phyloP scores from a whole-genome alignment of 768 basidiomycete genomes.

The Suillus subalutaceus region DNA sequence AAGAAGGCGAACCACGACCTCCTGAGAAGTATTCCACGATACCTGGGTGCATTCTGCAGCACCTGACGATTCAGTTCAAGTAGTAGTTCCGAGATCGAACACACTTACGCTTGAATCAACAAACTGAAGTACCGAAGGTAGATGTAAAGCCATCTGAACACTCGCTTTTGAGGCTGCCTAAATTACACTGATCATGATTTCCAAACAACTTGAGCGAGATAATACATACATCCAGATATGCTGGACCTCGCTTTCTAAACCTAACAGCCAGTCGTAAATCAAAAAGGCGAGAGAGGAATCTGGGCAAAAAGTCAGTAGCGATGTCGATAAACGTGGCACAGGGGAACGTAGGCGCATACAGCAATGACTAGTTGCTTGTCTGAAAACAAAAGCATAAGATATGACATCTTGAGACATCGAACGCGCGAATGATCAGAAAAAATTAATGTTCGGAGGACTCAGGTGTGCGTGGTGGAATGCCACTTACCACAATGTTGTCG shows the following conservation, averaged over 20 bases:
- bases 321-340: not conserved
- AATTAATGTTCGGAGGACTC: not conserved
- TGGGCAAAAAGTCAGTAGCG: not conserved
- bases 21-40: not conserved
- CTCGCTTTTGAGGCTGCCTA: slow-evolving; percentile 26
- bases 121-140: slow-evolving; percentile 30
- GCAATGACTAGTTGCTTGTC: slow-evolving; percentile 19
- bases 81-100: not conserved
- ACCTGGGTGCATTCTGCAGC: not conserved
- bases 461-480: not conserved
- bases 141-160: slow-evolving; percentile 35
- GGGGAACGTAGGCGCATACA: slow-evolving; percentile 1
- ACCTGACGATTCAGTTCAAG: not conserved
- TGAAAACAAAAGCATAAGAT: not conserved
- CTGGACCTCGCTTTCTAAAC: slow-evolving; percentile 29
- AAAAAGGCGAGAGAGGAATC: slow-evolving; percentile 19
- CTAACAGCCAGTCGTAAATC: slow-evolving; percentile 25
- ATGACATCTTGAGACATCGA: not conserved
- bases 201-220: slow-evolving; percentile 9
- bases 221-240: slow-evolving; percentile 15
- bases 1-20: not conserved
- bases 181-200: not conserved
- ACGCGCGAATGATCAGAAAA: not conserved
- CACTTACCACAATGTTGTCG: not conserved
- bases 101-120: not conserved